Conservation (phyloP, 176 grass and related monocot genomes). For the Aegilops umbellulata region DNA sequence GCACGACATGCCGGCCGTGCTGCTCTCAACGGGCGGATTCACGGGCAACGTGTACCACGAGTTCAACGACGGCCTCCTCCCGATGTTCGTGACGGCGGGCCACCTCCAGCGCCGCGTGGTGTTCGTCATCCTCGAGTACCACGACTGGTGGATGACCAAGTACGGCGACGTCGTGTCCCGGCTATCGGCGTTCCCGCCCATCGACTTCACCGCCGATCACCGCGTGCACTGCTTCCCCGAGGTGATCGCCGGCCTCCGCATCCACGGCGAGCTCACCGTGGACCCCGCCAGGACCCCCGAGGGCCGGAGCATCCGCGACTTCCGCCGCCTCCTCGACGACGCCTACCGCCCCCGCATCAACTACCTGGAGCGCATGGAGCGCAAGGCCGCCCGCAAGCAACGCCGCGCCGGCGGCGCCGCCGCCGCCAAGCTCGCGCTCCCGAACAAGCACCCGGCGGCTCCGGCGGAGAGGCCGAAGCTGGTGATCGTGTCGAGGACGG, state of each 20-base stretch:
- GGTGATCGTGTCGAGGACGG: conserved; percentile 54
- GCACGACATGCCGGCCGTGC: conserved; percentile 67
- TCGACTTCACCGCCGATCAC: conserved; percentile 58
- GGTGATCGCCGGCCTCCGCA: conserved; percentile 71
- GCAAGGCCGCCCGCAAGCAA: conserved; percentile 19
- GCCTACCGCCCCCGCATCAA: conserved; percentile 56
- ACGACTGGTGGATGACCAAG: conserved; percentile 88
- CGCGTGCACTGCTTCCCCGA: conserved; percentile 88
- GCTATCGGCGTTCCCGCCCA: conserved; percentile 59
- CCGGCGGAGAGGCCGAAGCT: conserved; percentile 23
- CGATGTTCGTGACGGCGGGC: conserved; percentile 75
- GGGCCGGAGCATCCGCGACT: conserved; percentile 57
- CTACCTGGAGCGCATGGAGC: conserved; percentile 41
- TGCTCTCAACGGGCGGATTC: conserved; percentile 91
- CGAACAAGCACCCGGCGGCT: neutral
- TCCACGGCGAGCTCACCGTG: conserved; percentile 78
- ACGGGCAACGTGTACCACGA: conserved; percentile 96
- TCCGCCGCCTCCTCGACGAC: conserved; percentile 65
- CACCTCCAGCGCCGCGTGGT: conserved; percentile 59
- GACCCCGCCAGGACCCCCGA: conserved; percentile 38
- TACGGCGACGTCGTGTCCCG: conserved; percentile 66
- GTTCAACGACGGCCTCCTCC: conserved; percentile 94
- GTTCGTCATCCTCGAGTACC: conserved; percentile 77
- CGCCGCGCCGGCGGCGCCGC: neutral
- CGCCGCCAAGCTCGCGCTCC: neutral